Conservation (phyloP, 1,284 basidiomycete genomes). For the Coniferiporia weirii region DNA sequence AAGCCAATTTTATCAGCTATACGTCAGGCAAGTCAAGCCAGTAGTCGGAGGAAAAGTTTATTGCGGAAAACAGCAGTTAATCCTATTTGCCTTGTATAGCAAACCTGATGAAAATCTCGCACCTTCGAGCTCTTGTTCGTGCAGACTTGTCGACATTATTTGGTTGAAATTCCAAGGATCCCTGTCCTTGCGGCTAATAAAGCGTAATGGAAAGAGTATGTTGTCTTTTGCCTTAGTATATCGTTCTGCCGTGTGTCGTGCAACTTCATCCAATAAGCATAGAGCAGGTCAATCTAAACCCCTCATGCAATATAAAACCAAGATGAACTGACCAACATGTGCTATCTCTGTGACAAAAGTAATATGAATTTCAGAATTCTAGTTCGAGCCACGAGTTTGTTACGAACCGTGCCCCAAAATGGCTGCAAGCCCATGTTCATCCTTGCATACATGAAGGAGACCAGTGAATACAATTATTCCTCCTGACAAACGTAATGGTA, state of each 20-base stretch:
- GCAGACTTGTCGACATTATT: slow-evolving; percentile 58
- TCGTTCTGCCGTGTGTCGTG: slow-evolving; percentile 25
- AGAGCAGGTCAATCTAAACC: neutral
- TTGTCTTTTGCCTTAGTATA: no score
- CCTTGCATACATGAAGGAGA: slow-evolving; percentile 73
- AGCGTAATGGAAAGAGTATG: neutral
- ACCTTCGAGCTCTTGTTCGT: slow-evolving; percentile 81
- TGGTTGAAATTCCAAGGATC: neutral
- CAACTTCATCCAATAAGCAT: slow-evolving; percentile 51
- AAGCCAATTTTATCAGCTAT: slow-evolving; percentile 76
- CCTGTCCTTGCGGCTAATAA: neutral
- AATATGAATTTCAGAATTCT: neutral
- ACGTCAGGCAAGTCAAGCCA: slow-evolving; percentile 1
- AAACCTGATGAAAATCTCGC: neutral
- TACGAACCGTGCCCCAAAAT: slow-evolving; percentile 78
- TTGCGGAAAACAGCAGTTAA: neutral
- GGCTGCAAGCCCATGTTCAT: slow-evolving; percentile 82
- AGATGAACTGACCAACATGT: slow-evolving; percentile 57
- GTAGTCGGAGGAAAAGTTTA: neutral
- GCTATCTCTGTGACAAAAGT: slow-evolving; percentile 61
- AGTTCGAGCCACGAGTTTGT: neutral
- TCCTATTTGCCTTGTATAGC: no score
- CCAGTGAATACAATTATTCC: slow-evolving; percentile 88
- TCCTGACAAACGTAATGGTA: slow-evolving; percentile 31
- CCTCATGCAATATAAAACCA: slow-evolving; percentile 12